phyloP scores from a whole-genome alignment of 2,329 filamentous ascomycete genomes.

The Hypoxylon sp. region DNA sequence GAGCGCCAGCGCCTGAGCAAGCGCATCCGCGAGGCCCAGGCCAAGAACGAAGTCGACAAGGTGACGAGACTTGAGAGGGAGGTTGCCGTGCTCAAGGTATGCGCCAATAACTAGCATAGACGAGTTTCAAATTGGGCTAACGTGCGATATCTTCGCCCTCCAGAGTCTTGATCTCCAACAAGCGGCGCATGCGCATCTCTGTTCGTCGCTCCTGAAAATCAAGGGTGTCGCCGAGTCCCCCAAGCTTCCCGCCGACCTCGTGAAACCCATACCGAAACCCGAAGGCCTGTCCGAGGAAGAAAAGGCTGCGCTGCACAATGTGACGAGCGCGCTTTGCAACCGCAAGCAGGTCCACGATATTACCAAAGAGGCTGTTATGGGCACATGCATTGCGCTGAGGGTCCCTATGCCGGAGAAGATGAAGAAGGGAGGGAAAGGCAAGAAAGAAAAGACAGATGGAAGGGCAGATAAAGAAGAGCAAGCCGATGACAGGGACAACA shows the following conservation, averaged over 20 bases:
- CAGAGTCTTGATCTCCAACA: conserved; percentile 72
- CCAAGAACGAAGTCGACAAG: conserved; percentile 61
- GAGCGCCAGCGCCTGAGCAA: conserved; percentile 83
- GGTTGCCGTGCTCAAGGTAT: conserved; percentile 69
- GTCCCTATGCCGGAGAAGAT: conserved; percentile 64
- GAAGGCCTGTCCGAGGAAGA: conserved; percentile 66
- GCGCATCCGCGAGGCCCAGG: conserved; percentile 62
- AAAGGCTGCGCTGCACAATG: conserved; percentile 67
- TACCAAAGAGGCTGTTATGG: conserved; percentile 64
- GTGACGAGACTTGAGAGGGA: conserved; percentile 74
- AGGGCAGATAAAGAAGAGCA: conserved; percentile 42
- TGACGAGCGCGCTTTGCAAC: conserved; percentile 71
- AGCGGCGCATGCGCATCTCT: conserved; percentile 69
- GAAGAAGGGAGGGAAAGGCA: conserved; percentile 52
- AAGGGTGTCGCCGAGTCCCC: conserved; percentile 66
- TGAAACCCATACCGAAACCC: conserved; percentile 64
- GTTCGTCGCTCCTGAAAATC: conserved; percentile 68
- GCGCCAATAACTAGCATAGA: conserved; percentile 19
- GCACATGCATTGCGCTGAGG: conserved; percentile 64
- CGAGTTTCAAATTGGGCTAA: conserved; percentile 5
- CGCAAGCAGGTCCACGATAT: conserved; percentile 65
- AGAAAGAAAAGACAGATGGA: conserved; percentile 52
- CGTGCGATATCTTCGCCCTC: conserved; percentile 46
- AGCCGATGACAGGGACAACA: conserved; percentile 33
- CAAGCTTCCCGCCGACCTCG: conserved; percentile 64